Base-by-base conservation (phyloP, 1,284 basidiomycete species). In the Cystobasidiaceae sp. region DNA sequence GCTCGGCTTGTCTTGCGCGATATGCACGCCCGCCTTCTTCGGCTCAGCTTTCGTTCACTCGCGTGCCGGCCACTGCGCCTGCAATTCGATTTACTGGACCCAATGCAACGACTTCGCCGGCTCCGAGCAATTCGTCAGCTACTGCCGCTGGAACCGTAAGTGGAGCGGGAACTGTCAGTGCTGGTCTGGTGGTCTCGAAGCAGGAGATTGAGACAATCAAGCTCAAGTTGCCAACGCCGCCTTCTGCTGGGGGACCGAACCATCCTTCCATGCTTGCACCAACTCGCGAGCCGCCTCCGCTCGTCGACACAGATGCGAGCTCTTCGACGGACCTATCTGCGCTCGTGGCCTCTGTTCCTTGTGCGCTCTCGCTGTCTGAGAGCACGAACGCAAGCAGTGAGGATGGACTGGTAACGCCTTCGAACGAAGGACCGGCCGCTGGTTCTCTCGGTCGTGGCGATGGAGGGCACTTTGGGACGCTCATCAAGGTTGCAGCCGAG, bases 181-280 rank as follows among this genome's bases (percentile, higher is more conserved):
- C n/a, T n/a, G n/a, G n/a, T n/a, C n/a, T n/a, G n/a, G n/a, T n/a
- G n/a, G n/a, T n/a, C n/a, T n/a, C n/a, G n/a, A 25, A 49, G 21
- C n/a, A n/a, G n/a, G n/a, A n/a, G n/a, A n/a, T n/a, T n/a, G n/a
- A n/a, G n/a, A 34, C 39, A 2, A 34, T 52, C 33, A 33, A 23
- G 21, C 28, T 52, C 2, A 52, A 52, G 32, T 34, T 52, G 50
- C 56, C 56, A 30, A 39, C 56, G n/a, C 48, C 48, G n/a, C 21
- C 48, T 50, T 30, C 43, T 44, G 43, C 43, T 44, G n/a, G n/a
- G n/a, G n/a, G n/a, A n/a, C n/a, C n/a, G n/a, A n/a, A n/a, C n/a
- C n/a, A n/a, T n/a, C n/a, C n/a, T n/a, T 4, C 4, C 48, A 6
- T 25, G 6, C 48, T 50, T 25, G 7, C 17, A 6, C 8, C n/a